Percentiles rank a stretch among this genome's conserved stretches.
These are phyloP conservation scores for Acer campestre DNA, from an alignment of 345 rosid species.

Conservation along the genomic window DNA sequence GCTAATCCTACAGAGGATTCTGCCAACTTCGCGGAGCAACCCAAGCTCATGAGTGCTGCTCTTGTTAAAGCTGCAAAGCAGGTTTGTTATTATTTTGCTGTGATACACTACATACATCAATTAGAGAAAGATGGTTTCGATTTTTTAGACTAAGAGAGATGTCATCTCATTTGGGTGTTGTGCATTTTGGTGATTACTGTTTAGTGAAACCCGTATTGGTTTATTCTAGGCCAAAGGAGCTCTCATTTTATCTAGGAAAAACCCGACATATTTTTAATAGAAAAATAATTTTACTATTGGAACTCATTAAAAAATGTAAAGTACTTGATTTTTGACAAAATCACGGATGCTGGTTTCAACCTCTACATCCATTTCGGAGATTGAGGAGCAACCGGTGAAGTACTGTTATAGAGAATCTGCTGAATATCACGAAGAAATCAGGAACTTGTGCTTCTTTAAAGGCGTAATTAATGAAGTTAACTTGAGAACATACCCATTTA, in stretches of 20 bases:
- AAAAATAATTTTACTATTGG: neutral
- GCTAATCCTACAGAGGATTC: constrained; percentile 52
- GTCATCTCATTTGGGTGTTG: neutral
- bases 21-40: constrained; percentile 59
- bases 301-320: neutral
- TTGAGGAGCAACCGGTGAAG: neutral
- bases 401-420: neutral
- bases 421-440: neutral
- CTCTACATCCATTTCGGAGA: neutral
- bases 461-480: neutral
- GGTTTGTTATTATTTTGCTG: constrained; percentile 31
- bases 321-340: neutral
- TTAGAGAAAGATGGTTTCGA: neutral
- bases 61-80: constrained; percentile 95
- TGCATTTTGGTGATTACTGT: neutral
- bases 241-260: neutral
- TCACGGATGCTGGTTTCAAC: neutral
- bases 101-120: neutral
- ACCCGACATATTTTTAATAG: neutral
- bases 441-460: neutral
- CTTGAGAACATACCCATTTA: neutral
- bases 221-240: too few species aligned
- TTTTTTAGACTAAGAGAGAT: neutral
- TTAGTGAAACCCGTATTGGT: neutral
- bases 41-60: constrained; percentile 76